Evolutionary conservation across 1,284 basidiomycete species (phyloP).

Genomic region (Puccinia polysora): DNA sequence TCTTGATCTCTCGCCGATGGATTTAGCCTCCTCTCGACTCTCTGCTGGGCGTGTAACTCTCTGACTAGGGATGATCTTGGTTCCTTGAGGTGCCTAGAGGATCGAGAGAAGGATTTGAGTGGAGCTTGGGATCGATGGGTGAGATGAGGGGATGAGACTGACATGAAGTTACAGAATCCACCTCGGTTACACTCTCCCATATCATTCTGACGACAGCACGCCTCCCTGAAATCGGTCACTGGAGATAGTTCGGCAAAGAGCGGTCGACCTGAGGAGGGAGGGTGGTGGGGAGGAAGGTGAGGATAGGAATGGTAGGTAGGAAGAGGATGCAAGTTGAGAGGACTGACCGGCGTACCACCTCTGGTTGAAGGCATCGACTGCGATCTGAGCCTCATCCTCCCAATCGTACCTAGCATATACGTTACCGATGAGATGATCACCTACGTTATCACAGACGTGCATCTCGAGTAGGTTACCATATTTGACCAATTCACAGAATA

Average conservation of each 20-base stretch:
- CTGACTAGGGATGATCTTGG: constrained; percentile 61
- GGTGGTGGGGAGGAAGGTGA: not conserved
- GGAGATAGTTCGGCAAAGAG: constrained; percentile 98
- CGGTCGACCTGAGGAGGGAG: constrained; percentile 67
- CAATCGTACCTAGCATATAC: constrained; percentile 97
- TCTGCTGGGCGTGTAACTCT: constrained; percentile 73
- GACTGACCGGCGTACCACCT: constrained; percentile 91
- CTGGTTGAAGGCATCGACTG: constrained; percentile 87
- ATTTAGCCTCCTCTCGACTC: constrained; percentile 65
- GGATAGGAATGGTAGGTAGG: not conserved
- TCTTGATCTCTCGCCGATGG: constrained; percentile 47
- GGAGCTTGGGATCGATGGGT: not conserved
- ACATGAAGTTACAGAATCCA: constrained; percentile 46
- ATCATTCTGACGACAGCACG: constrained; percentile 96
- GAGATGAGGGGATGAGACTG: not conserved
- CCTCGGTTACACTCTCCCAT: constrained; percentile 68
- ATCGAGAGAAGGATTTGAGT: not conserved
- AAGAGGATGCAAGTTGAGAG: constrained; percentile 21
- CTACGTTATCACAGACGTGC: constrained; percentile 98
- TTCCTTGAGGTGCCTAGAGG: constrained; percentile 37
- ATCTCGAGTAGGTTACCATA: constrained; percentile 93
- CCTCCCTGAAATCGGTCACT: constrained; percentile 97
- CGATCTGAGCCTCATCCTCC: constrained; percentile 93
- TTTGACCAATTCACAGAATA: constrained; percentile 71
- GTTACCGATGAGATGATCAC: constrained; percentile 96